Percentiles rank a stretch among this genome's conserved stretches.
Conservation (phyloP, 768 basidiomycete genomes). For the Xerocomellus chrysenteron region DNA sequence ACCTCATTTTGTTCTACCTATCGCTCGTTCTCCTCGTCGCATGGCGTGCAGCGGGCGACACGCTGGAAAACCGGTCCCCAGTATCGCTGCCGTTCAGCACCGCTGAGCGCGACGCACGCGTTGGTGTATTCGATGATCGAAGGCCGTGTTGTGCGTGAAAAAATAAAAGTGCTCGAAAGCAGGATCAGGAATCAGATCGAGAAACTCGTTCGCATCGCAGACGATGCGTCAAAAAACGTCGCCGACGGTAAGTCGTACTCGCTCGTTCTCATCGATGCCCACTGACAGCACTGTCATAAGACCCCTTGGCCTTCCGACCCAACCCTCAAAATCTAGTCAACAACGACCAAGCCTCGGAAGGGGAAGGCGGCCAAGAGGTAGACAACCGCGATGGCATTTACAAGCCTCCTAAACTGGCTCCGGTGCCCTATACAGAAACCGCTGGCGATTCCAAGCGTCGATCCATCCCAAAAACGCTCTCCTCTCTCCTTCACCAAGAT, state of each 20-base stretch:
- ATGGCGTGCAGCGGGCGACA: slow-evolving; percentile 68
- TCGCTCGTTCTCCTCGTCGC: slow-evolving; percentile 72
- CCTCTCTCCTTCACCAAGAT: slow-evolving; percentile 49
- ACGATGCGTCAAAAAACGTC: slow-evolving; percentile 48
- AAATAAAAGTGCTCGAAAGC: slow-evolving; percentile 77
- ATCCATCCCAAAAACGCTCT: slow-evolving; percentile 66
- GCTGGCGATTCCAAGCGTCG: slow-evolving; percentile 45
- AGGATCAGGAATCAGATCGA: slow-evolving; percentile 96
- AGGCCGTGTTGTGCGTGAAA: slow-evolving; percentile 82
- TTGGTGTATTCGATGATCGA: slow-evolving; percentile 79
- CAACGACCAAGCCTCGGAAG: slow-evolving; percentile 36
- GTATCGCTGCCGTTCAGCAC: slow-evolving; percentile 53
- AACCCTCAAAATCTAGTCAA: slow-evolving; percentile 75
- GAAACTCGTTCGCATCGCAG: slow-evolving; percentile 79
- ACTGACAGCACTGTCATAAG: slow-evolving; percentile 40
- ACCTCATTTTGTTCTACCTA: slow-evolving; percentile 80
- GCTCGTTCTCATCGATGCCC: not conserved
- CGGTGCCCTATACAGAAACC: slow-evolving; percentile 77
- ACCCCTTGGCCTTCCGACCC: slow-evolving; percentile 89
- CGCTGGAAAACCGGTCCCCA: slow-evolving; percentile 50
- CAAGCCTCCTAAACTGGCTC: slow-evolving; percentile 84
- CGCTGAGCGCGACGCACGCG: slow-evolving; percentile 51
- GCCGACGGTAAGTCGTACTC: slow-evolving; percentile 54
- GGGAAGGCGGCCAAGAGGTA: slow-evolving; percentile 16
- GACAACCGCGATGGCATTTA: slow-evolving; percentile 55